Conservation (phyloP, 1,284 basidiomycete genomes). For the Entoloma clypeatum region DNA sequence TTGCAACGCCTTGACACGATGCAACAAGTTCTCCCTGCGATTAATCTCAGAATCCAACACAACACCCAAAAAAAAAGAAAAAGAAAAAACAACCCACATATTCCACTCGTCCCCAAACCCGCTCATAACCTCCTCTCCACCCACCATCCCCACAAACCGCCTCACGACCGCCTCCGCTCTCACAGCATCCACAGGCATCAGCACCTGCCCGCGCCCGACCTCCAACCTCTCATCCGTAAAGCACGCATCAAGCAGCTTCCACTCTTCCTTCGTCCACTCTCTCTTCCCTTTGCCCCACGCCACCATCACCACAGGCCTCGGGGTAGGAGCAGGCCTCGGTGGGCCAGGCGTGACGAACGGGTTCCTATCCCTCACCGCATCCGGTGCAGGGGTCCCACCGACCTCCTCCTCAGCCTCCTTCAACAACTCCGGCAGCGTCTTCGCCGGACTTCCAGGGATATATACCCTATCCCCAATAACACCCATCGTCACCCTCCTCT, state of each 20-base stretch:
- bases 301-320: background rate
- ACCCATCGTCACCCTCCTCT: constrained; percentile 29
- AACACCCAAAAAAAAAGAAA: constrained; percentile 8
- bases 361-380: constrained; percentile 15
- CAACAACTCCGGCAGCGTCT: constrained; percentile 53
- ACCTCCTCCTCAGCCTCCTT: constrained; percentile 57
- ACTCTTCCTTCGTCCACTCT: constrained; percentile 67
- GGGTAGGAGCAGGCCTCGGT: constrained; percentile 4
- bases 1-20: constrained; percentile 53
- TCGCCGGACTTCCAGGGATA: constrained; percentile 51
- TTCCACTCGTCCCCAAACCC: constrained; percentile 47
- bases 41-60: constrained; percentile 5
- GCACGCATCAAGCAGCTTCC: constrained; percentile 72
- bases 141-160: constrained; percentile 47
- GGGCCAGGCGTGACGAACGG: constrained; percentile 28
- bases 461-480: constrained; percentile 50
- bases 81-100: constrained; percentile 35
- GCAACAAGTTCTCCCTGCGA: constrained; percentile 48
- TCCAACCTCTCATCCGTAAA: constrained; percentile 65
- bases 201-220: constrained; percentile 32
- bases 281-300: constrained; percentile 20
- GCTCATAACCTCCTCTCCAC: constrained; percentile 37
- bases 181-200: constrained; percentile 50
- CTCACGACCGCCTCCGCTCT: constrained; percentile 50
- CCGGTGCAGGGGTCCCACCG: constrained; percentile 6